Conservation (phyloP, 805 yeast species). For the Danielia oregonensis region DNA sequence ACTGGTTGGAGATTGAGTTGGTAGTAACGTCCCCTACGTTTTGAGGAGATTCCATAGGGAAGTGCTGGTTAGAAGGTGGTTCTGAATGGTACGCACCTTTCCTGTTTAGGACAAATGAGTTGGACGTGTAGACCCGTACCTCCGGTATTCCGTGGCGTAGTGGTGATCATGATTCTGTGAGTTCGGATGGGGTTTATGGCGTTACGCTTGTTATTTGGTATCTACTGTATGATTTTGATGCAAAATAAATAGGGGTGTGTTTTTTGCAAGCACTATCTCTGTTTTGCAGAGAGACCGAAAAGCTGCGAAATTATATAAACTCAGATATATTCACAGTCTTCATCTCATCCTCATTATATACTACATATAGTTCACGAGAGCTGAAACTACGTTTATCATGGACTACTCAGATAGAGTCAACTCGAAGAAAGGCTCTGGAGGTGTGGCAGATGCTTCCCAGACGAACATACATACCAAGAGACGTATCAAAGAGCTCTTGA, state of each 20-base stretch:
- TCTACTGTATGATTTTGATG: too few species aligned
- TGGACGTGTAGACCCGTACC: conserved; percentile 15
- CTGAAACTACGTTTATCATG: too few species aligned
- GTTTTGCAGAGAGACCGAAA: too few species aligned
- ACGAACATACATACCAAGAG: conserved; percentile 65
- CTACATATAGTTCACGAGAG: too few species aligned
- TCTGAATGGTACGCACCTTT: conserved; percentile 1
- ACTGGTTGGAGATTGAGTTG: conserved; percentile 32
- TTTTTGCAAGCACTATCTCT: too few species aligned
- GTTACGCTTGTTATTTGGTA: too few species aligned
- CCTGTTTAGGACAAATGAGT: conserved; percentile 5
- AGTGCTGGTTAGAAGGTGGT: not conserved
- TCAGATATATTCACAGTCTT: too few species aligned
- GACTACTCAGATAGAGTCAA: conserved; percentile 89
- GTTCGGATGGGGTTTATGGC: not conserved
- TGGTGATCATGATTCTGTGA: not conserved
- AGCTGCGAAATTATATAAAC: too few species aligned
- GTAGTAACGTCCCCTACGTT: conserved; percentile 41
- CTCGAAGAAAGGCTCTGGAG: conserved; percentile 88
- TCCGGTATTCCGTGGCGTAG: not conserved
- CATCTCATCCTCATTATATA: too few species aligned
- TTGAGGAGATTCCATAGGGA: conserved; percentile 40
- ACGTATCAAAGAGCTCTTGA: conserved; percentile 61
- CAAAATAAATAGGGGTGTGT: too few species aligned
- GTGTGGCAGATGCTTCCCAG: conserved; percentile 72